Conservation (phyloP, 495 filamentous ascomycete species). For the Friedmanniomyces endolithicus region DNA sequence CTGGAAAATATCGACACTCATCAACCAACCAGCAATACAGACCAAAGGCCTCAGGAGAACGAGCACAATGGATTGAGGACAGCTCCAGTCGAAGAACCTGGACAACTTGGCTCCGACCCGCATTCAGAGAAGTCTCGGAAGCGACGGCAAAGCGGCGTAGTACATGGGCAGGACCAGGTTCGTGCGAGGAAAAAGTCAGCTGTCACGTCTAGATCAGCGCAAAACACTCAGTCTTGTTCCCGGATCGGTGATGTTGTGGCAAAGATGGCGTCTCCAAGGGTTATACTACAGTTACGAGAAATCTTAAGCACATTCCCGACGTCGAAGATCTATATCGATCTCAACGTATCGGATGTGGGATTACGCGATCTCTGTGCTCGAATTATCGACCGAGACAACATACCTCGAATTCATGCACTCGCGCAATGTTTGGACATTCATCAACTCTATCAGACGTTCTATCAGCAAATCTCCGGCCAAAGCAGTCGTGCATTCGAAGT, state of each 20-base stretch:
- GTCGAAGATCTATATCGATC: no score
- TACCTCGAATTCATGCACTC: neutral
- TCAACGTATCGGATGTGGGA: no score
- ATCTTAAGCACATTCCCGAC: no score
- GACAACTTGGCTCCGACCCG: no score
- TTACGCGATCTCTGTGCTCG: no score
- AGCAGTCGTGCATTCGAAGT: neutral
- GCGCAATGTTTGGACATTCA: neutral
- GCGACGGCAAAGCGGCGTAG: neutral
- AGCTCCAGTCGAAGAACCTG: no score
- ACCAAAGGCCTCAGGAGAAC: neutral
- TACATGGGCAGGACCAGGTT: neutral
- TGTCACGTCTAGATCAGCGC: neutral
- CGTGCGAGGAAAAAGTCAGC: neutral
- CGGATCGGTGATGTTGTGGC: no score
- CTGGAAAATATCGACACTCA: neutral
- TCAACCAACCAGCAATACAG: neutral
- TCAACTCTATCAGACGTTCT: neutral
- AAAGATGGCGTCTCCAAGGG: no score
- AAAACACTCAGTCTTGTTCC: neutral
- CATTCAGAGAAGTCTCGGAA: no score
- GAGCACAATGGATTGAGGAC: no score
- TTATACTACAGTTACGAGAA: no score
- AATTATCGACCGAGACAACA: neutral
- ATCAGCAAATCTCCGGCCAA: neutral